Base-by-base conservation (phyloP, 768 basidiomycete genomes). In the Suillus clintonianus region DNA sequence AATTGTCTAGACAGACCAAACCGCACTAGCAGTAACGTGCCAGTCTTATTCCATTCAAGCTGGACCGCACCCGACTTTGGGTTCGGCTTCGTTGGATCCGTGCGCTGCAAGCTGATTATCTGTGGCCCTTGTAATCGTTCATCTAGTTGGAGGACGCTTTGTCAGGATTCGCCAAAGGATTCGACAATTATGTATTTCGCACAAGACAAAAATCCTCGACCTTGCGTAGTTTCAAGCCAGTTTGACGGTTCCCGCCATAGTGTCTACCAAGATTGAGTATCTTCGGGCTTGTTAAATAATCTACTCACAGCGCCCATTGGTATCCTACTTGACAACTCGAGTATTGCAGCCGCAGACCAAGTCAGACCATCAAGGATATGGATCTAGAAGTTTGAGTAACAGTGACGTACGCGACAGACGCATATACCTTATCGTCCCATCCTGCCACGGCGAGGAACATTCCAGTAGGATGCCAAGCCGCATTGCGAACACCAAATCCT, bases 131-230 rank as follows among this genome's bases (percentile, higher is more conserved):
- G 81, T 19, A 89, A 69, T 53, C 86, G 83, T 64, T 92, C 90
- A 70, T 92, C 92, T 93, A 64, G 1, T 32, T 24, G 24, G 8
- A 37, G 37, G 11, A 17, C 37, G 17, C 37, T 60, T 34, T 22
- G 24, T 68, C 56, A 67, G 60, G 19, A 17, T 17, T 45, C 30
- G 10, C 13, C 5, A 42, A 62, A 55, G 17, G 37, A 34, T 5
- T 17, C 27, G 30, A 50, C n/a, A 41, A 45, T 24, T 34, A 43
- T 27, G 43, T 34, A 45, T 45, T 13, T 70, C 83, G 30, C 69
- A 94, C 95, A 97, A 27, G 94, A 91, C 30, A 97, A 79, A 72
- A 96, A 95, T 5, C 95, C 95, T 61, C 89, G 86, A 32, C 92
- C 93, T 70, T 90, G 85, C 0, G 93, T 94, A 1, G 88, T 81